Base-by-base conservation (phyloP, 139 green algal species). In the Eudorina sp. region DNA sequence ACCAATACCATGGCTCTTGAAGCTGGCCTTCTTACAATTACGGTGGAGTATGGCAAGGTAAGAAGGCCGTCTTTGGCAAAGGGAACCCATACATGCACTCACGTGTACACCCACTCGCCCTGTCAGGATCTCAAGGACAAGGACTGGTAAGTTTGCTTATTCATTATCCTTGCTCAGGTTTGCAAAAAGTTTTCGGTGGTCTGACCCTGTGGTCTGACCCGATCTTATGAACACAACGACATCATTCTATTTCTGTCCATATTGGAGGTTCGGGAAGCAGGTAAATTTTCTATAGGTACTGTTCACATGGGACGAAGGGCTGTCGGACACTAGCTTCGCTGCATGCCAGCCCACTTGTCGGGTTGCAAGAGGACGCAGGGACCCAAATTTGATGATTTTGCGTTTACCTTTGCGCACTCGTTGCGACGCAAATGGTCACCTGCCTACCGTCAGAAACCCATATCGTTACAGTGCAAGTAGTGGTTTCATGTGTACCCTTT, bases 181-280 rank as follows among this genome's bases (percentile, higher is more conserved):
- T 25, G 23, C 55, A 66, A 34, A 66, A 25, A 21, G 27, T 16
- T 72, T 72, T 34, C 3, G 27, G 62, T 72, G 36, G 13, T 69
- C 58, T 72, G 62, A 72, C 62, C 6, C n/a, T n/a, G n/a, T 3
- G 38, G 36, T 3, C 3, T 76, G 73, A 45, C 11, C 31, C 0
- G 11, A 14, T 64, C 16, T 62, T 64, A 8, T 81, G 18, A 14
- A 8, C 46, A 51, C 23, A 21, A 53, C 36, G 36, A 31, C 1
- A 18, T 29, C 68, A 3, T 48, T 76, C 9, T 45, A n/a, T n/a
- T n/a, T n/a, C n/a, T n/a, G n/a, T n/a, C n/a, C n/a, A n/a, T n/a
- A n/a, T 76, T 48, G 31, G 16, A 86, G 80, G 80, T 88, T 88
- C 9, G 82, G 82, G 34, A 88, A 88, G 64, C 82, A 88, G 82